These are phyloP conservation scores for Pholiota adiposa DNA, from an alignment of 1,284 basidiomycete species.

Conservation along the genomic window DNA sequence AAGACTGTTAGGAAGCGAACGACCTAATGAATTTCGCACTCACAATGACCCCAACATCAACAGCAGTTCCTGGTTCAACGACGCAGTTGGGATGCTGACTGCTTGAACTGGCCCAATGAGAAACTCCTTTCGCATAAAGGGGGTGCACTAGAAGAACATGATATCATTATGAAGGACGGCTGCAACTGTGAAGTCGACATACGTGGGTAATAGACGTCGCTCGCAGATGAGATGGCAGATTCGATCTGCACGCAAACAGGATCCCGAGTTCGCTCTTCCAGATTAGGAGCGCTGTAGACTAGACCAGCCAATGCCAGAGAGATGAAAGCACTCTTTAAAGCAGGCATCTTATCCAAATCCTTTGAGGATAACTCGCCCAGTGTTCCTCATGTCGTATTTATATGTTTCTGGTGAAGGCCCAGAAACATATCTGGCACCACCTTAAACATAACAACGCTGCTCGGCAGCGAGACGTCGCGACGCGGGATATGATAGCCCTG, in stretches of 20 bases:
- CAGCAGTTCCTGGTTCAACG: slow-evolving; percentile 53
- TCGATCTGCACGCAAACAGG: slow-evolving; percentile 34
- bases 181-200: background rate
- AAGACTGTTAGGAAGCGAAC: background rate
- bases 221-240: slow-evolving; percentile 33
- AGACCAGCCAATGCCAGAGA: background rate
- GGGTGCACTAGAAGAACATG: slow-evolving; percentile 16
- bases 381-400: background rate
- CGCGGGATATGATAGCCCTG: background rate
- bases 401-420: background rate
- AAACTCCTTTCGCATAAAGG: slow-evolving; percentile 41
- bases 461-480: background rate
- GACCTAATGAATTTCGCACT: slow-evolving; percentile 17
- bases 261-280: slow-evolving; percentile 16
- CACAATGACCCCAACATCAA: slow-evolving; percentile 51
- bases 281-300: background rate
- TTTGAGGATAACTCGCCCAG: background rate
- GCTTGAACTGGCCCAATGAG: slow-evolving; percentile 52
- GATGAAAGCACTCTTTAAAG: background rate
- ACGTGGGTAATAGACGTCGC: slow-evolving; percentile 39
- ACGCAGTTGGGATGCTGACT: slow-evolving; percentile 46
- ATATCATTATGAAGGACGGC: background rate
- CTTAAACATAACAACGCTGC: background rate
- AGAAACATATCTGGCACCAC: background rate
- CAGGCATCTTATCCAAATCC: background rate